phyloP scores from a whole-genome alignment of 2,329 filamentous ascomycete genomes.

The Cladosporium sp. region DNA sequence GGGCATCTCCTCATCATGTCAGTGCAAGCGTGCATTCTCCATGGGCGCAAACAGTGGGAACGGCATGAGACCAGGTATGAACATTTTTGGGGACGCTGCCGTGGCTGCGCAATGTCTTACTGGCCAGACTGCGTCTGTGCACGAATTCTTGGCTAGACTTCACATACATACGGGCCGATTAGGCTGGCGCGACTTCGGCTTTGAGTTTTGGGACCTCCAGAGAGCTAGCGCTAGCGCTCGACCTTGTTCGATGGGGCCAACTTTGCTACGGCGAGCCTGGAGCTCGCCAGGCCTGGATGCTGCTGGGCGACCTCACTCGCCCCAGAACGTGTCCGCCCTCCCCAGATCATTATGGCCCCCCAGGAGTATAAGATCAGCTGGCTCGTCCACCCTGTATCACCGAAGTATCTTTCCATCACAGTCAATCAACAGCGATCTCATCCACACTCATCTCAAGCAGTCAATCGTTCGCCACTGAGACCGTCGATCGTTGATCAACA shows the following conservation, averaged over 20 bases:
- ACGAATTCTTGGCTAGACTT: neutral
- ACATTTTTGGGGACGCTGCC: neutral
- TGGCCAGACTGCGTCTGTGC: conserved; percentile 8
- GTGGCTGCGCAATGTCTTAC: neutral
- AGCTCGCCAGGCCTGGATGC: conserved; percentile 9
- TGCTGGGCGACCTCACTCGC: conserved; percentile 17
- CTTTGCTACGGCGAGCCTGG: conserved; percentile 2
- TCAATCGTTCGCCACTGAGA: conserved; percentile 11
- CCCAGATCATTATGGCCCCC: conserved; percentile 3
- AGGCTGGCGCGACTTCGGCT: conserved; percentile 9
- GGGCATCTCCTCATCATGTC: conserved; percentile 17
- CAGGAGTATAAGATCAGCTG: conserved; percentile 17
- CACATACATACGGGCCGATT: conserved; percentile 3
- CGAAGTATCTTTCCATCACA: conserved; percentile 10
- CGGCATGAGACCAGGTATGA: conserved; percentile 5
- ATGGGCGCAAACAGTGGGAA: conserved; percentile 16
- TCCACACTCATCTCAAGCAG: conserved; percentile 4
- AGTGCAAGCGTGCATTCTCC: conserved; percentile 1
- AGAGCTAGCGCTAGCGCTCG: conserved; percentile 9
- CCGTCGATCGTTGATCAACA: conserved; percentile 7
- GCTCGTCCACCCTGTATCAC: conserved; percentile 12
- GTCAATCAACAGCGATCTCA: conserved; percentile 4
- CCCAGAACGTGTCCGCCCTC: neutral
- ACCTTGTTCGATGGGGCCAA: neutral
- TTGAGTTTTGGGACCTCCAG: neutral